A percentile compares a stretch with the other conserved stretches of the same genome.
These are phyloP conservation scores for Talaromyces sp. DNA, from an alignment of 2,329 filamentous ascomycete genomes.

Conservation along the genomic window DNA sequence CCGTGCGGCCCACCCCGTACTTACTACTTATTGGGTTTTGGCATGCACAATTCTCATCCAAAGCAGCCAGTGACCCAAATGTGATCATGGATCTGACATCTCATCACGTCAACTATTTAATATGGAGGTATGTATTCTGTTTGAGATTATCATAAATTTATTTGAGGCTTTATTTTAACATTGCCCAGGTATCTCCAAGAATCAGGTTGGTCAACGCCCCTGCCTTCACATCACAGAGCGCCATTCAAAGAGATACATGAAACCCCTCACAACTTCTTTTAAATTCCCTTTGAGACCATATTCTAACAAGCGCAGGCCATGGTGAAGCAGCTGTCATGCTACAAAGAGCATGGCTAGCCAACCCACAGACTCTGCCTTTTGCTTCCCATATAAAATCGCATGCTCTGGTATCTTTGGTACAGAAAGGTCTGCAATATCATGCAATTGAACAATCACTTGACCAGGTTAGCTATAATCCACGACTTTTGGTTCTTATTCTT, in stretches of 20 bases:
- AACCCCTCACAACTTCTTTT: neutral
- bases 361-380: slow-evolving; percentile 61
- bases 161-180: neutral
- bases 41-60: slow-evolving; percentile 29
- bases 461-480: slow-evolving; percentile 37
- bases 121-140: slow-evolving; percentile 56
- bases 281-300: neutral
- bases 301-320: slow-evolving; percentile 45
- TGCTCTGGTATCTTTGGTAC: slow-evolving; percentile 59
- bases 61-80: slow-evolving; percentile 28
- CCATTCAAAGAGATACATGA: neutral
- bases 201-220: slow-evolving; percentile 44
- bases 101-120: slow-evolving; percentile 66
- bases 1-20: slow-evolving; percentile 16
- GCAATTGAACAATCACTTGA: slow-evolving; percentile 49
- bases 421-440: slow-evolving; percentile 59
- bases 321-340: slow-evolving; percentile 59
- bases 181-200: slow-evolving; percentile 52
- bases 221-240: slow-evolving; percentile 2
- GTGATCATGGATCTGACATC: slow-evolving; percentile 46
- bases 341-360: slow-evolving; percentile 60
- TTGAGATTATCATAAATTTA: no score
- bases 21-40: slow-evolving; percentile 15
- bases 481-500: slow-evolving; percentile 21
- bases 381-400: slow-evolving; percentile 57